Evolutionary conservation across 148 eudicot genomes (phyloP).

Genomic region (Diospyros lotus): DNA sequence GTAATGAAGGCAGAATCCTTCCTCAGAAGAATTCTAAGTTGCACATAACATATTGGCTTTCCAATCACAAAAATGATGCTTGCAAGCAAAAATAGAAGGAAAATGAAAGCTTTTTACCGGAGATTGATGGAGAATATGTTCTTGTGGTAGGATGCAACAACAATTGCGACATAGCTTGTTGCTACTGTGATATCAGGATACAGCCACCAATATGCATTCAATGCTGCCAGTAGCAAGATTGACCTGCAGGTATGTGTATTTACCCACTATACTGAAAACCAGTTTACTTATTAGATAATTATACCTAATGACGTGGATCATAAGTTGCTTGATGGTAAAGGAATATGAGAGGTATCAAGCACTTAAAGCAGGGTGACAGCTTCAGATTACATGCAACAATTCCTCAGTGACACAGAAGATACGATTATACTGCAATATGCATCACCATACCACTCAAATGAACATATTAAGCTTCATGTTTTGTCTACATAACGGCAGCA

Average conservation of each 20-base stretch:
- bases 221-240: constrained; percentile 49
- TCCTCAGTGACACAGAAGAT: too few relatives aligned
- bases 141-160: constrained; percentile 48
- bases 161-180: constrained; percentile 58
- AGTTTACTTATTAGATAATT: too few relatives aligned
- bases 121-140: constrained; percentile 3
- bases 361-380: too few relatives aligned
- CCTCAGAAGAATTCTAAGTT: neutral
- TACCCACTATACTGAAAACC: neutral
- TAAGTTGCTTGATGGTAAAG: too few relatives aligned
- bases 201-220: constrained; percentile 55
- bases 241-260: constrained; percentile 4
- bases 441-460: too few relatives aligned
- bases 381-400: too few relatives aligned
- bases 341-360: too few relatives aligned
- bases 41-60: neutral
- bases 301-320: too few relatives aligned
- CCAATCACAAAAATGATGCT: neutral
- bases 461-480: too few relatives aligned
- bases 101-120: neutral
- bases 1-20: constrained; percentile 3
- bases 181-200: constrained; percentile 49
- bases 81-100: neutral
- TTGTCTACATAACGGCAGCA: too few relatives aligned
- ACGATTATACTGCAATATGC: too few relatives aligned